Evolutionary conservation across 192 early-diverging fungal genomes (phyloP), one percentile per base, ranked within the genome.

Genomic region (Coemansia sp.): DNA sequence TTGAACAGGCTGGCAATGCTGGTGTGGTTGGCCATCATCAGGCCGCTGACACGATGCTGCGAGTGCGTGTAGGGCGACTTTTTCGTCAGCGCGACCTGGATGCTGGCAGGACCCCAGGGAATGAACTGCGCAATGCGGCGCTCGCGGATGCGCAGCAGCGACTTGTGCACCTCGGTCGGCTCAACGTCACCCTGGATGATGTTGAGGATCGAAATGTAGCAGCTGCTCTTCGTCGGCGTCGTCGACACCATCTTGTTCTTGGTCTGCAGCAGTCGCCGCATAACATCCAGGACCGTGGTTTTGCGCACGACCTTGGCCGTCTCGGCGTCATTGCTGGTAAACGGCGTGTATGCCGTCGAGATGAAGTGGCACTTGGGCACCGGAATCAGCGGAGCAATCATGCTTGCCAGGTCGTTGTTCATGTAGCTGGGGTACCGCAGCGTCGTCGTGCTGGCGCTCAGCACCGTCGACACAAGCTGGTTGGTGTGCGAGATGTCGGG

Each of bases 141-240:
- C 73, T 99, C 97, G 32, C 97, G 87, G 64, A 99, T 96, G 7
- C 97, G 87, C 71, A 98, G 78, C 59, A 99, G 82, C 39, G 95
- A 96, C 82, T 99, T 98, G 84, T 99, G 97, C 5, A 99, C 97
- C 89, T 98, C 98, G 0, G 96, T 97, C 12, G 98, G 96, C 75
- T 99, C 98, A 5, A 91, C 95, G 60, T 99, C 98, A 22, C 96
- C 96, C 78, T 99, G 98, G 76, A 99, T 99, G 62, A 99, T 98
- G 85, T 99, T 97, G 35, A 99, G 85, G 38, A 99, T 92, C 10
- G 96, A 97, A 35, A 99, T 92, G 77, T 98, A 99, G 80, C 98
- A 99, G 73, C 89, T 93, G 66, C 90, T 88, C 76, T 98, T 99
- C 8, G 92, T 87, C 20, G 94, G 89, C 43, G 84, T 90, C 0